Conservation (phyloP, 495 filamentous ascomycete species). For the Daldinia bambusicola region DNA sequence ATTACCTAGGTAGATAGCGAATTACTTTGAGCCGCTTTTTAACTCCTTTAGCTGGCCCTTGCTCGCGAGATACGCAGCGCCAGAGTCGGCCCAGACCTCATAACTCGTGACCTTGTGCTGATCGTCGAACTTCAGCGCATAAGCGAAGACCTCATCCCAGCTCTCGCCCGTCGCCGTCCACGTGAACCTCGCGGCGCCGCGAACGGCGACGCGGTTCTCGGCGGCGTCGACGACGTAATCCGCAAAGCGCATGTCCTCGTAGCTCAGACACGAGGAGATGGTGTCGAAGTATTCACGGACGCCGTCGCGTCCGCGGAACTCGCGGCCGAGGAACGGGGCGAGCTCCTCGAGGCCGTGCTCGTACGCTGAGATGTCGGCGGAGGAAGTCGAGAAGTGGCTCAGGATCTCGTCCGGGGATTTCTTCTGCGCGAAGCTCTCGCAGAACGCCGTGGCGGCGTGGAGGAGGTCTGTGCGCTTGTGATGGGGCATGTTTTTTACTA, state of each 20-base stretch:
- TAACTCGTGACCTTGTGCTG: slow-evolving; percentile 60
- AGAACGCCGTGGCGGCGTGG: slow-evolving; percentile 57
- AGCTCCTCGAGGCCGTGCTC: slow-evolving; percentile 66
- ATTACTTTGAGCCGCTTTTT: slow-evolving; percentile 10
- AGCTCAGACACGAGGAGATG: slow-evolving; percentile 54
- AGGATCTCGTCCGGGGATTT: slow-evolving; percentile 53
- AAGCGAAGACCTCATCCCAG: slow-evolving; percentile 70
- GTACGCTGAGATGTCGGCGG: slow-evolving; percentile 49
- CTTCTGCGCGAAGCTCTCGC: slow-evolving; percentile 56
- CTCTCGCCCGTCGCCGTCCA: slow-evolving; percentile 61
- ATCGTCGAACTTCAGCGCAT: slow-evolving; percentile 61
- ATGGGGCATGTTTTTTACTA: slow-evolving; percentile 28
- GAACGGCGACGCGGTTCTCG: slow-evolving; percentile 56
- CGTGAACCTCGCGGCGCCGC: slow-evolving; percentile 62
- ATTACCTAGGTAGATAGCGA: no score
- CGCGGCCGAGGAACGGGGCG: slow-evolving; percentile 68
- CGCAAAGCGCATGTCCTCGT: slow-evolving; percentile 62
- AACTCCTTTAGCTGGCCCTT: slow-evolving; percentile 52
- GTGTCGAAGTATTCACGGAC: slow-evolving; percentile 60
- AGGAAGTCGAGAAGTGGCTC: slow-evolving; percentile 59
- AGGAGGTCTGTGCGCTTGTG: slow-evolving; percentile 54
- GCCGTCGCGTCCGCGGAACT: slow-evolving; percentile 61
- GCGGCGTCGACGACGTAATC: slow-evolving; percentile 64
- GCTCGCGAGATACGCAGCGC: slow-evolving; percentile 69
- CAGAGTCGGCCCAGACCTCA: slow-evolving; percentile 72